Evolutionary conservation across 2,329 filamentous ascomycete genomes (phyloP).

Genomic region (Penicillium crustosum): DNA sequence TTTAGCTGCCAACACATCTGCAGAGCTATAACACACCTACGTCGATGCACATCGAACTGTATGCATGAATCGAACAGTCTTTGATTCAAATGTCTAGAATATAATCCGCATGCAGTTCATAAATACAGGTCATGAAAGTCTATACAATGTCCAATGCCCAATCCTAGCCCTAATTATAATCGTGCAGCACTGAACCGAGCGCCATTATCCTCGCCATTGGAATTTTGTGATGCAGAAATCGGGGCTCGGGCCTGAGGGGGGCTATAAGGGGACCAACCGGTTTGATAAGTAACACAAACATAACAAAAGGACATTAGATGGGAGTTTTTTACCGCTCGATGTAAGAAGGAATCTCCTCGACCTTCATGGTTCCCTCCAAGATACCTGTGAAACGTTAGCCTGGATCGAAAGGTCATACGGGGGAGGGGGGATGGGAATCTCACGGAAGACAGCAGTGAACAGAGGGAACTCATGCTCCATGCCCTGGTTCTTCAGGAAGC

Average conservation of each 20-base stretch:
- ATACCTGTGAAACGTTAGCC: slow-evolving; percentile 55
- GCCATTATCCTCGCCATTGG: slow-evolving; percentile 17
- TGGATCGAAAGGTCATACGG: slow-evolving; percentile 13
- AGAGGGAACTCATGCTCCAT: slow-evolving; percentile 83
- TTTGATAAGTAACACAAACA: slow-evolving; percentile 25
- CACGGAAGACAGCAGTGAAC: slow-evolving; percentile 79
- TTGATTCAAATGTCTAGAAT: slow-evolving; percentile 1
- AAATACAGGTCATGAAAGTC: slow-evolving; percentile 26
- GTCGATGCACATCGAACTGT: neutral
- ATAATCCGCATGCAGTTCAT: slow-evolving; percentile 7
- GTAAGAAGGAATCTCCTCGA: slow-evolving; percentile 76
- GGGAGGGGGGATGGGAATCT: slow-evolving; percentile 26
- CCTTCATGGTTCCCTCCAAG: slow-evolving; percentile 70
- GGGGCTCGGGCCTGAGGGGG: slow-evolving; percentile 20
- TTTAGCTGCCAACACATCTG: neutral
- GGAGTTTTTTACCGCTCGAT: slow-evolving; percentile 49
- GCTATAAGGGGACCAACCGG: slow-evolving; percentile 15
- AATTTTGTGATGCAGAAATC: slow-evolving; percentile 14
- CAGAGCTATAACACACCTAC: neutral
- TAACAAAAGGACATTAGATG: slow-evolving; percentile 1
- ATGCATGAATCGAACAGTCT: neutral
- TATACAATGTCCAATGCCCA: slow-evolving; percentile 15
- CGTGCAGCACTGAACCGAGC: slow-evolving; percentile 20
- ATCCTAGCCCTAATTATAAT: slow-evolving; percentile 17
- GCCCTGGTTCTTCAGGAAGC: slow-evolving; percentile 76